Conservation (phyloP, 352 stramenopile genomes). For the Phytopythium kandeliae region DNA sequence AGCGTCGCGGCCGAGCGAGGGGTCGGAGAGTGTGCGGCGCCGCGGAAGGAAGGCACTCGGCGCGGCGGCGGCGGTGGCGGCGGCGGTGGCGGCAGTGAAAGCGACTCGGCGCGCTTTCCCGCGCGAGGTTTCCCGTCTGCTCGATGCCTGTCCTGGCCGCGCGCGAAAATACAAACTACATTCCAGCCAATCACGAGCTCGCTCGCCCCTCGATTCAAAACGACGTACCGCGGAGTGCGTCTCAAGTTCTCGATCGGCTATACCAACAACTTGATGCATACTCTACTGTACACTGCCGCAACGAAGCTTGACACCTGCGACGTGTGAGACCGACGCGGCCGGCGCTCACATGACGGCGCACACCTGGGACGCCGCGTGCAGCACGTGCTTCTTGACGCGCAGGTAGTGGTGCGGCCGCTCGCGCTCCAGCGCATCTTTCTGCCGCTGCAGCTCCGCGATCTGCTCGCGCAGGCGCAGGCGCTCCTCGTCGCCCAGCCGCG, state of each 20-base stretch:
- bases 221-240: background rate
- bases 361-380: constrained; percentile 46
- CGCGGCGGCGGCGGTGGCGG: background rate
- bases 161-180: background rate
- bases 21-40: background rate
- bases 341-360: constrained; percentile 55
- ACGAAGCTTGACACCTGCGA: constrained; percentile 13
- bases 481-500: constrained; percentile 67
- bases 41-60: background rate
- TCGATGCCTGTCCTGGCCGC: background rate
- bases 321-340: constrained; percentile 11
- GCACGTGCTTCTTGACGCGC: constrained; percentile 56
- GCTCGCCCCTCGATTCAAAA: constrained; percentile 3
- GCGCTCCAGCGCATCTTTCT: constrained; percentile 51
- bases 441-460: constrained; percentile 50
- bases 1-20: no score
- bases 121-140: constrained; percentile 3
- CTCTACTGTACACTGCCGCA: background rate
- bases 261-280: no score
- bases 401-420: constrained; percentile 72
- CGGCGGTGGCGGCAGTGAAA: no score
- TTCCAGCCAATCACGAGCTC: no score
- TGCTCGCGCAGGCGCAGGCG: constrained; percentile 58
- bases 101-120: background rate
- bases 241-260: background rate